Conservation (phyloP, 2,329 filamentous ascomycete genomes). For the Ophiobolus disseminans region DNA sequence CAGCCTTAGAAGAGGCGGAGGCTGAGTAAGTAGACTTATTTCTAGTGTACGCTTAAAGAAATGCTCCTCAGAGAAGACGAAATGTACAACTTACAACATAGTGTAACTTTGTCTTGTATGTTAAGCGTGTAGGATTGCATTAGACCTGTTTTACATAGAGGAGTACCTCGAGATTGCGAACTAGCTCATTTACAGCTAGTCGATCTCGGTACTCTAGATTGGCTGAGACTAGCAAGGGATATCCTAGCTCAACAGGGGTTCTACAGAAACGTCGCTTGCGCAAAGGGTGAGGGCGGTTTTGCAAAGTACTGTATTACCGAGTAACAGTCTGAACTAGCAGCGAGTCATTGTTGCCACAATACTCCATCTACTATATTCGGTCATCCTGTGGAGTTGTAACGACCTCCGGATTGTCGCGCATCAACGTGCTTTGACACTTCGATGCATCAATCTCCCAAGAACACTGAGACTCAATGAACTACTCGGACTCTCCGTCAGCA, state of each 20-base stretch:
- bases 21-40: no score
- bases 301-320: neutral
- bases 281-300: slow-evolving; percentile 4
- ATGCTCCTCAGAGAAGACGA: neutral
- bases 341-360: no score
- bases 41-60: neutral
- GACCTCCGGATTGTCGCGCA: no score
- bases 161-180: neutral
- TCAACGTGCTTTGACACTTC: no score
- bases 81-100: slow-evolving; percentile 4
- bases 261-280: slow-evolving; percentile 3
- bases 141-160: slow-evolving; percentile 4
- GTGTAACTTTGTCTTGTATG: neutral
- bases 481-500: no score
- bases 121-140: neutral
- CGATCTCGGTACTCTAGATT: slow-evolving; percentile 2
- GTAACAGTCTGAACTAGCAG: no score
- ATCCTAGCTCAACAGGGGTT: slow-evolving; percentile 2
- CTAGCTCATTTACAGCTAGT: slow-evolving; percentile 3
- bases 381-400: no score
- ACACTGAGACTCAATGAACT: no score
- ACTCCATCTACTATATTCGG: no score
- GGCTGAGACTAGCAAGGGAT: slow-evolving; percentile 1
- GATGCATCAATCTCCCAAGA: no score
- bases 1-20: neutral